Evolutionary conservation across 352 stramenopile species (phyloP).

Genomic region (Pythium sukuiense): DNA sequence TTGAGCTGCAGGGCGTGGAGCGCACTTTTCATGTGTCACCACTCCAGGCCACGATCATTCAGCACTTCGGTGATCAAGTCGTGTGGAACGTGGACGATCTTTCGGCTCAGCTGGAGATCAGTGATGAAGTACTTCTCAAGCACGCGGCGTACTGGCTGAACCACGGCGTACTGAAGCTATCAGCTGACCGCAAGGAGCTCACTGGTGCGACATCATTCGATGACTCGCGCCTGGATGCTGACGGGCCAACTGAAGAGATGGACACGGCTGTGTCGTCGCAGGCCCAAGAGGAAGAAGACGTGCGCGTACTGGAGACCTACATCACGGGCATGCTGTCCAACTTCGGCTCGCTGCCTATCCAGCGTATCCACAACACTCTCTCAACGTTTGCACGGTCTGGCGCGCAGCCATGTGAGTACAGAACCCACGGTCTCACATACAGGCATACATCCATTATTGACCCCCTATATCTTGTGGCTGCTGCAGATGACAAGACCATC

Average conservation of each 20-base stretch:
- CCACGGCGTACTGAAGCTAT: conserved; percentile 58
- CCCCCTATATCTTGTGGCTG: neutral
- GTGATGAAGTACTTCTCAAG: conserved; percentile 54
- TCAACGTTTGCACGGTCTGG: conserved; percentile 82
- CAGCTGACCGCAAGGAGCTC: conserved; percentile 43
- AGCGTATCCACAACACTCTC: conserved; percentile 95
- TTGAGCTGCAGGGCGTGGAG: conserved; percentile 88
- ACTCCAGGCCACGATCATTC: conserved; percentile 93
- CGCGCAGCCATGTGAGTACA: conserved; percentile 64
- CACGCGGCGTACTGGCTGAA: conserved; percentile 74
- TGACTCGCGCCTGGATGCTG: conserved; percentile 40
- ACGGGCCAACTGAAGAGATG: conserved; percentile 50
- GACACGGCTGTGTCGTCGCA: conserved; percentile 88
- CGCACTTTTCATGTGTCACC: conserved; percentile 90
- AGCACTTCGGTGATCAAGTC: conserved; percentile 93
- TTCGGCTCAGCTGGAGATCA: conserved; percentile 58
- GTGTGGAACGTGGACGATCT: conserved; percentile 65
- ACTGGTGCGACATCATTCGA: conserved; percentile 43
- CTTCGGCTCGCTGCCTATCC: conserved; percentile 89
- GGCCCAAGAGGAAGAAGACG: conserved; percentile 91
- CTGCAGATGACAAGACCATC: conserved; percentile 79
- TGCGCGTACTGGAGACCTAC: conserved; percentile 93
- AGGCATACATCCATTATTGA: neutral
- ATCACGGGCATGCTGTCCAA: conserved; percentile 96
- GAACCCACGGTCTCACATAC: neutral